Base-by-base conservation (phyloP, 257 asterid genomes). In the Nicotiana undulata region DNA sequence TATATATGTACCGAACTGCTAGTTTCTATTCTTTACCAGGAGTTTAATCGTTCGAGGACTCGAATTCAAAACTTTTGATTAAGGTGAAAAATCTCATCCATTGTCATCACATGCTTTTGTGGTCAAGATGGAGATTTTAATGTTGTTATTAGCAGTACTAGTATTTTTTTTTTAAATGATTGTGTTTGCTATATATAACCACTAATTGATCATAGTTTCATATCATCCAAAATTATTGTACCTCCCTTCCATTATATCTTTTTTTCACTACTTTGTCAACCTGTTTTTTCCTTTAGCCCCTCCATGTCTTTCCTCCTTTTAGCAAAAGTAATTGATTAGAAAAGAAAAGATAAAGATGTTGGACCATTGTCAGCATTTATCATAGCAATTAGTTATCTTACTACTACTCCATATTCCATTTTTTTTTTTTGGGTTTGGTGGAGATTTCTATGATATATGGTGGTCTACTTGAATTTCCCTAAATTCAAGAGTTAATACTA, bases 141-240 rank as follows among this genome's bases (percentile, higher is more conserved):
- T 67, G 53, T 55, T 24, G n/a, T 31, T 59, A 18, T 24, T 66
- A 68, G 12, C 74, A 34, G 17, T 2, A 67, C 58, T 58, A 28
- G 9, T 22, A 5, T 3, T 22, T 22, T 52, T 65, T 0, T 66
- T n/a, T 37, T 67, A 37, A 37, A 18, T 68, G 55, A n/a, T 37
- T 20, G 34, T 40, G 31, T 44, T 4, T 12, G 11, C 24, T 40
- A 11, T 40, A 22, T 70, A 70, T 13, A 17, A 4, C 16, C 34
- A 44, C 58, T 20, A 20, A 22, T 70, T 22, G 59, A 22, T 15
- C 77, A 12, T 44, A 70, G 15, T 70, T 70, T 70, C 59, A 17
- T 58, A 70, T 53, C 72, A 75, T 64, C 76, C 37, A 53, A 72
- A 85, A 86, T 85, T 77, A 86, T 89, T 86, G 89, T 87, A 81